Evolutionary conservation across 768 basidiomycete genomes (phyloP).

Genomic region (Auricularia sp.): DNA sequence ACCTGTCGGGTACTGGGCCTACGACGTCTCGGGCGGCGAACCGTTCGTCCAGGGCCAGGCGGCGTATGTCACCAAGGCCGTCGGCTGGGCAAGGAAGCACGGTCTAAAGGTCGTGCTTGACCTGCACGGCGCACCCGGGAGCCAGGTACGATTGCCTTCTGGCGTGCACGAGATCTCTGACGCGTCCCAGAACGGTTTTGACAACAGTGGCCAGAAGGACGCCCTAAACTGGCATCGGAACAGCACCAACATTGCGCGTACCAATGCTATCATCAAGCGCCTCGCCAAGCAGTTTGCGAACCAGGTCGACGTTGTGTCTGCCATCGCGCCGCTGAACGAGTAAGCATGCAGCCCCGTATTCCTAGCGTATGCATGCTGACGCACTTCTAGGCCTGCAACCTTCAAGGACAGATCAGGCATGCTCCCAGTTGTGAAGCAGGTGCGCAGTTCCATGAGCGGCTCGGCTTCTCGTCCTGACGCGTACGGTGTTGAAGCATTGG

Average conservation of each 20-base stretch:
- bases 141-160: conserved; percentile 17
- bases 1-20: conserved; percentile 44
- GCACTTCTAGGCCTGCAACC: conserved; percentile 53
- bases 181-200: conserved; percentile 11
- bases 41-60: conserved; percentile 30
- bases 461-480: background rate
- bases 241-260: conserved; percentile 9
- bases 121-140: conserved; percentile 43
- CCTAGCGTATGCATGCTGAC: background rate
- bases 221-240: conserved; percentile 10
- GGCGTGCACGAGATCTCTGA: background rate
- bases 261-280: conserved; percentile 9
- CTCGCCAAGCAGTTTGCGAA: conserved; percentile 8
- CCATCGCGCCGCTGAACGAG: conserved; percentile 15
- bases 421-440: conserved; percentile 43
- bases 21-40: conserved; percentile 25
- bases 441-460: background rate
- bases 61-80: conserved; percentile 33
- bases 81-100: conserved; percentile 28
- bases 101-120: conserved; percentile 44
- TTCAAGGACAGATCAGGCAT: conserved; percentile 39
- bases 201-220: conserved; percentile 11
- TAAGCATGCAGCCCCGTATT: conserved; percentile 6
- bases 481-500: conserved; percentile 9
- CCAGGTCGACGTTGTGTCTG: conserved; percentile 6